Percentiles rank a stretch among this genome's conserved stretches.
Conservation (phyloP, 192 early-diverging fungal genomes). For the Haplosporangium gracile region DNA sequence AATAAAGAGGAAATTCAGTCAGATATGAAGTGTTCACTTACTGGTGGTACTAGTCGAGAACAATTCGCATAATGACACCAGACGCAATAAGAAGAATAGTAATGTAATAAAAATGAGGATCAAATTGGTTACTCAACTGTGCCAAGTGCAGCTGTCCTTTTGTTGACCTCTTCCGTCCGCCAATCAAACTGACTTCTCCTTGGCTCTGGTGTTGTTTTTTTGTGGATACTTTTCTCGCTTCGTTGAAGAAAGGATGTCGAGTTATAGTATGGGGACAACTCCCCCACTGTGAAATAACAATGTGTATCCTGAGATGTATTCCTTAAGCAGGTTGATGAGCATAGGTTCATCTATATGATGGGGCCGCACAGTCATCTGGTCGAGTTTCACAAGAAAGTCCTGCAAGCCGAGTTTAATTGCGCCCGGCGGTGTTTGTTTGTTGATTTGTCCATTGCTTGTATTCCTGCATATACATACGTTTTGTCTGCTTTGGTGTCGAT, state of each 20-base stretch:
- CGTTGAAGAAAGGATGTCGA: neutral
- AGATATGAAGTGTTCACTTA: neutral
- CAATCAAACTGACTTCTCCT: too few species aligned
- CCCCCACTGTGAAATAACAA: neutral
- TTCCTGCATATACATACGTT: conserved; percentile 8
- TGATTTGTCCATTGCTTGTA: neutral
- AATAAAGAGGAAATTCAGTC: neutral
- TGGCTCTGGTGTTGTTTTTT: neutral
- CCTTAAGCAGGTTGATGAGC: neutral
- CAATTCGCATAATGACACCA: too few species aligned
- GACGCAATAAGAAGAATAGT: too few species aligned
- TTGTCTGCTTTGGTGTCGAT: neutral
- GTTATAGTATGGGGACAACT: neutral
- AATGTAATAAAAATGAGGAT: too few species aligned
- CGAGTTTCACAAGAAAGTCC: neutral
- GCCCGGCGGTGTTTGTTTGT: neutral
- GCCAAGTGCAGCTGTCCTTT: too few species aligned
- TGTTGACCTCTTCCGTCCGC: too few species aligned
- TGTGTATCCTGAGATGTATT: neutral
- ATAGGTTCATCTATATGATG: neutral
- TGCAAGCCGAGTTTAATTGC: neutral
- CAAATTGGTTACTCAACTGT: too few species aligned
- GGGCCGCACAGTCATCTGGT: neutral
- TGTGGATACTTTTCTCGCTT: neutral
- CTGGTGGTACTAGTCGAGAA: neutral